phyloP scores from a whole-genome alignment of 345 rosid species.

The Limnanthes douglasii region DNA sequence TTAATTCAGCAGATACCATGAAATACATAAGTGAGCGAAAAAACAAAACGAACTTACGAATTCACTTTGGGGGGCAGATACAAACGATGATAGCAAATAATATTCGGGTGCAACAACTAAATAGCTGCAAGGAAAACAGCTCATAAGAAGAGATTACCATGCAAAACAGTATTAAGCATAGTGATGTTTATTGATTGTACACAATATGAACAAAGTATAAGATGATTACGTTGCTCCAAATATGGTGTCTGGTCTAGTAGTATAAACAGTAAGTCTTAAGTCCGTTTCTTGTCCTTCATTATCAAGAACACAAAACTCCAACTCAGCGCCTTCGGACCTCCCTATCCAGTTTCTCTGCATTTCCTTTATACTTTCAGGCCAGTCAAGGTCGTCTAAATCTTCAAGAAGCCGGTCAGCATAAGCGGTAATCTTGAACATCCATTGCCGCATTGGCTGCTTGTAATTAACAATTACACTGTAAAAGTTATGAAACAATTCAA shows the following conservation, averaged over 20 bases:
- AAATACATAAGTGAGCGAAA: not conserved
- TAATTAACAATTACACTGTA: constrained; percentile 92
- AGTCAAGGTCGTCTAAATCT: constrained; percentile 82
- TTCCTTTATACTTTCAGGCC: constrained; percentile 91
- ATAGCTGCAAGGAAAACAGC: constrained; percentile 34
- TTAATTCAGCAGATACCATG: not conserved
- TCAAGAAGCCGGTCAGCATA: constrained; percentile 88
- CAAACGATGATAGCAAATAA: constrained; percentile 35
- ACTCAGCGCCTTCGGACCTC: constrained; percentile 80
- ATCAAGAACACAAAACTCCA: constrained; percentile 48
- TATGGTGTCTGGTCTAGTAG: constrained; percentile 84
- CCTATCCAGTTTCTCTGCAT: constrained; percentile 98
- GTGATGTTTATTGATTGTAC: too few relatives aligned
- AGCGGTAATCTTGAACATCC: constrained; percentile 94
- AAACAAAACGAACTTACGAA: constrained; percentile 21
- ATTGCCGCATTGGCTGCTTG: constrained; percentile 99
- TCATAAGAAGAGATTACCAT: constrained; percentile 8
- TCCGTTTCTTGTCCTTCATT: constrained; percentile 37
- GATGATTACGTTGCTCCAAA: constrained; percentile 91
- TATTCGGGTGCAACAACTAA: constrained; percentile 94
- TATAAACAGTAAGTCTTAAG: constrained; percentile 46
- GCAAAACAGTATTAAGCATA: not conserved
- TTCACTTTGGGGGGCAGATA: constrained; percentile 31
- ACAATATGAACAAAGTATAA: too few relatives aligned
- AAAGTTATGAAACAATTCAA: constrained; percentile 54